phyloP scores from a whole-genome alignment of 805 yeast species.

The Suhomyces canberraensis region DNA sequence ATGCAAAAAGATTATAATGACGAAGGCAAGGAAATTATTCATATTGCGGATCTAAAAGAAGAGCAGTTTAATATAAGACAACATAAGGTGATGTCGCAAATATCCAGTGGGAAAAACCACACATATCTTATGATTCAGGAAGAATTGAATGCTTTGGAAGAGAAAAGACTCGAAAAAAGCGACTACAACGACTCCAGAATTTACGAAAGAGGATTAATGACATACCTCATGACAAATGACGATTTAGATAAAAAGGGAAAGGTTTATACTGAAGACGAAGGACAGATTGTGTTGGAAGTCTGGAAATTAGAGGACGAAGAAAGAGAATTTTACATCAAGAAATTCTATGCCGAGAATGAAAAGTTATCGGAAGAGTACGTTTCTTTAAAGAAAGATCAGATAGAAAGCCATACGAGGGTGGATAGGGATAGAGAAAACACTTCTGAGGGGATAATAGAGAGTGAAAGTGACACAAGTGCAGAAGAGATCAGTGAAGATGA shows the following conservation, averaged over 20 bases:
- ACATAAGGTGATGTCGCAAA: not conserved
- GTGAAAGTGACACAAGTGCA: not conserved
- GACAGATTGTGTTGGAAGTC: constrained; percentile 7
- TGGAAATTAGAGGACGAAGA: constrained; percentile 8
- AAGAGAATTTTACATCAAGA: constrained; percentile 3
- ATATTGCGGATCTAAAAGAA: constrained; percentile 2
- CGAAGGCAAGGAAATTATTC: constrained; percentile 1
- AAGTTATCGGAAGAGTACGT: not conserved
- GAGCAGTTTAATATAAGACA: not conserved
- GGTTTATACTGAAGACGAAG: constrained; percentile 9
- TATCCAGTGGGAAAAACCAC: not conserved
- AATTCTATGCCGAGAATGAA: constrained; percentile 4
- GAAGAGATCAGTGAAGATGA: not conserved
- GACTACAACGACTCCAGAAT: constrained; percentile 10
- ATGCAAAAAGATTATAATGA: constrained; percentile 1
- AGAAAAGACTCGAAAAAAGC: constrained; percentile 6
- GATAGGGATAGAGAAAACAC: not conserved
- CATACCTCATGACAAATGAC: constrained; percentile 6
- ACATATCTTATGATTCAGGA: constrained; percentile 1
- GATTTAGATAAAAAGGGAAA: not conserved
- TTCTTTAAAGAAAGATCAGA: not conserved
- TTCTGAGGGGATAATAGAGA: not conserved
- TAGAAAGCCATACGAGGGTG: not conserved
- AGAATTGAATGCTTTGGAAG: constrained; percentile 3
- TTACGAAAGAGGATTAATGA: constrained; percentile 12